phyloP scores from a whole-genome alignment of 2,329 filamentous ascomycete species.

The Xylariaceae sp. region DNA sequence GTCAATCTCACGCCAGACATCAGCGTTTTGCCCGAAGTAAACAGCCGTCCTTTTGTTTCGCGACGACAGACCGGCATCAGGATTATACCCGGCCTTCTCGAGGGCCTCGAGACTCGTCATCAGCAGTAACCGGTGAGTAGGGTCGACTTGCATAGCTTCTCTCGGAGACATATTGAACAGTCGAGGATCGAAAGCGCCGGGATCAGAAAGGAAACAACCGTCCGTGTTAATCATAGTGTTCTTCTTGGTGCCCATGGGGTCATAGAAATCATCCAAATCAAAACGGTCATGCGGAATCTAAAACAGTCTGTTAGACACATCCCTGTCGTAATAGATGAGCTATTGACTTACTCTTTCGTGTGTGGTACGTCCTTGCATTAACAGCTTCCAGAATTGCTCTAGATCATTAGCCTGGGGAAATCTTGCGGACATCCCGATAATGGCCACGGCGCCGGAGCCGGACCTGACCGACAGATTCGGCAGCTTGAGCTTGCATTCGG shows the following conservation, averaged over 20 bases:
- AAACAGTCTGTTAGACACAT: background rate
- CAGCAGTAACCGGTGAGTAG: slow-evolving; percentile 30
- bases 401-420: slow-evolving; percentile 43
- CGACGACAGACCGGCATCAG: slow-evolving; percentile 9
- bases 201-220: slow-evolving; percentile 31
- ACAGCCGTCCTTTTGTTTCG: slow-evolving; percentile 40
- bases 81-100: slow-evolving; percentile 35
- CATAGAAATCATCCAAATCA: slow-evolving; percentile 34
- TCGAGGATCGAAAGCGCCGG: slow-evolving; percentile 35
- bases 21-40: slow-evolving; percentile 45
- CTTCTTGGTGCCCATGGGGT: slow-evolving; percentile 33
- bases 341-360: slow-evolving; percentile 31
- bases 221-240: slow-evolving; percentile 34
- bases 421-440: slow-evolving; percentile 47
- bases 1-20: slow-evolving; percentile 47
- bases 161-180: slow-evolving; percentile 33
- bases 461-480: background rate
- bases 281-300: slow-evolving; percentile 36
- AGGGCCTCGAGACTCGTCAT: slow-evolving; percentile 35
- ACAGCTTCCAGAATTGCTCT: slow-evolving; percentile 44
- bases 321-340: background rate
- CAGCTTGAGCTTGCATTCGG: background rate
- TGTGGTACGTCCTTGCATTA: slow-evolving; percentile 40
- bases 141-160: slow-evolving; percentile 31
- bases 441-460: slow-evolving; percentile 35